phyloP scores from a whole-genome alignment of 768 basidiomycete genomes.

The Pleurotus pulmonarius region DNA sequence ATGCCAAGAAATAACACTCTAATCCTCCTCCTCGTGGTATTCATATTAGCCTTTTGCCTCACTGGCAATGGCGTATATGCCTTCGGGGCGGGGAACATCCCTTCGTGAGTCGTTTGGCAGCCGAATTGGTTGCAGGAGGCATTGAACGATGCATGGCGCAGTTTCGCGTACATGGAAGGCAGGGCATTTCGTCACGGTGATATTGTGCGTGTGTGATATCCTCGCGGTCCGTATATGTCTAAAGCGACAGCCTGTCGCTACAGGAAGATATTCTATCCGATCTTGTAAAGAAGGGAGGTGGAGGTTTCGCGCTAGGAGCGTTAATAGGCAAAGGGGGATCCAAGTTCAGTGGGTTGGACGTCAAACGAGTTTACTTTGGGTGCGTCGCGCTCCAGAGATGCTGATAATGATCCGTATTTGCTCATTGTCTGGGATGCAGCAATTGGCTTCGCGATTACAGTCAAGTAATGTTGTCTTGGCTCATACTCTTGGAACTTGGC shows the following conservation, averaged over 20 bases:
- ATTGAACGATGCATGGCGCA: constrained; percentile 21
- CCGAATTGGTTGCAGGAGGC: not conserved
- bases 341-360: constrained; percentile 78
- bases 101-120: constrained; percentile 20
- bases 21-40: constrained; percentile 39
- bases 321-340: constrained; percentile 52
- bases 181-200: constrained; percentile 87
- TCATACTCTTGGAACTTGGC: not conserved
- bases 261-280: constrained; percentile 72
- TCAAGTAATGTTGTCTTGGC: constrained; percentile 36
- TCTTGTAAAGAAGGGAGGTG: constrained; percentile 49
- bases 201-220: constrained; percentile 46
- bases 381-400: constrained; percentile 24
- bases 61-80: constrained; percentile 59
- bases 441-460: constrained; percentile 92
- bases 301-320: constrained; percentile 55
- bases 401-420: not conserved
- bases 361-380: constrained; percentile 85
- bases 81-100: constrained; percentile 87
- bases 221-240: constrained; percentile 17
- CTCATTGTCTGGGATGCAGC: constrained; percentile 27
- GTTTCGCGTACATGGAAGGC: constrained; percentile 84
- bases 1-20: constrained; percentile 33
- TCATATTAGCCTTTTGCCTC: constrained; percentile 53
- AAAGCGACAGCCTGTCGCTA: not conserved